phyloP scores from a whole-genome alignment of 441 rosid species.

The Syzygium syzygioides region DNA sequence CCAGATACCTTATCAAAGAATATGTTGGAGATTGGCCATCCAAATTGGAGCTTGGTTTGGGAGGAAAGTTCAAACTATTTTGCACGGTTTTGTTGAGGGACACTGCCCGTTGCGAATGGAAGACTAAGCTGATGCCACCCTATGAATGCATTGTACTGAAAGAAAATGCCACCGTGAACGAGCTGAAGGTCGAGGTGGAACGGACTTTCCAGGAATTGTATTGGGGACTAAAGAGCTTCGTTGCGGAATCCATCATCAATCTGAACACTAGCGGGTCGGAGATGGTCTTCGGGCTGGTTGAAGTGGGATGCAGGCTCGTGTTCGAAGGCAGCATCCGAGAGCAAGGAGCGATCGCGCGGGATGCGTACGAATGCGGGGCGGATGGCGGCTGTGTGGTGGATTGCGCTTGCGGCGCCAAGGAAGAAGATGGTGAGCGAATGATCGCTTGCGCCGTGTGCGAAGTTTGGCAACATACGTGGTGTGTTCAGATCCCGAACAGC shows the following conservation, averaged over 20 bases:
- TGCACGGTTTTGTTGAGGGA: slow-evolving; percentile 43
- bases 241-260: slow-evolving; percentile 31
- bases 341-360: slow-evolving; percentile 6
- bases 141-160: slow-evolving; percentile 52
- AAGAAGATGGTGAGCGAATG: slow-evolving; percentile 84
- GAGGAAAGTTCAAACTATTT: slow-evolving; percentile 41
- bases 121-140: slow-evolving; percentile 27
- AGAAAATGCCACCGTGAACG: slow-evolving; percentile 51
- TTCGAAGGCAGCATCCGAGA: slow-evolving; percentile 41
- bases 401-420: slow-evolving; percentile 60
- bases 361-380: slow-evolving; percentile 24
- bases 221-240: slow-evolving; percentile 56
- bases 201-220: slow-evolving; percentile 57
- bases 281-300: slow-evolving; percentile 29
- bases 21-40: slow-evolving; percentile 22
- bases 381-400: slow-evolving; percentile 28
- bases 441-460: slow-evolving; percentile 78
- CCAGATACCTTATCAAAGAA: slow-evolving; percentile 65
- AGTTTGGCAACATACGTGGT: slow-evolving; percentile 82
- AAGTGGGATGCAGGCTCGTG: slow-evolving; percentile 41
- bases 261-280: slow-evolving; percentile 29
- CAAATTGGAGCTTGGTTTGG: slow-evolving; percentile 19
- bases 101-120: slow-evolving; percentile 11
- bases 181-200: slow-evolving; percentile 56
- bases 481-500: slow-evolving; percentile 57